phyloP scores from a whole-genome alignment of 169 alveolate genomes.

The Plasmodium sp. region DNA sequence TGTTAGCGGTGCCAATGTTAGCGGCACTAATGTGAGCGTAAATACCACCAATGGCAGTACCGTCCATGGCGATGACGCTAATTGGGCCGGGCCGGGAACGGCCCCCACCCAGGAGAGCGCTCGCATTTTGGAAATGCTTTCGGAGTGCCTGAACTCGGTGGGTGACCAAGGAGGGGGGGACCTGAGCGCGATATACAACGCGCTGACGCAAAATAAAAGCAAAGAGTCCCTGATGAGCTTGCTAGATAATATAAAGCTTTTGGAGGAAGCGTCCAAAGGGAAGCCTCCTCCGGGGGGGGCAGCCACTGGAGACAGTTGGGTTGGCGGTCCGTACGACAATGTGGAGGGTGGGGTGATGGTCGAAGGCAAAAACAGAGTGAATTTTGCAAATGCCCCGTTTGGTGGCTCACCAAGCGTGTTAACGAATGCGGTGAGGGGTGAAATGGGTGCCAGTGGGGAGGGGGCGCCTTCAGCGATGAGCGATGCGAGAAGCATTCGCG shows the following conservation, averaged over 20 bases:
- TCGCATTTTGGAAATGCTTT: background rate
- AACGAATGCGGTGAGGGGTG: background rate
- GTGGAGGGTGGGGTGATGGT: background rate
- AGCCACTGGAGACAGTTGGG: background rate
- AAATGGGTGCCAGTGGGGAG: background rate
- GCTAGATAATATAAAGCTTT: background rate
- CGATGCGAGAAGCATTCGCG: background rate
- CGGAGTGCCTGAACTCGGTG: background rate
- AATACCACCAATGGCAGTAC: background rate
- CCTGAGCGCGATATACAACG: background rate
- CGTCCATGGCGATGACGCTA: too few relatives aligned
- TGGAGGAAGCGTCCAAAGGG: constrained; percentile 4
- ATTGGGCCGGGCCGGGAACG: background rate
- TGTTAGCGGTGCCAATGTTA: background rate
- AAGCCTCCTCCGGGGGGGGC: background rate
- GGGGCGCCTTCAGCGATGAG: background rate
- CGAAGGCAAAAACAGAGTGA: background rate
- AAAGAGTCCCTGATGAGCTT: background rate
- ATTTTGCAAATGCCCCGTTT: background rate
- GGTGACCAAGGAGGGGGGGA: background rate
- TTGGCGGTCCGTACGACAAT: background rate
- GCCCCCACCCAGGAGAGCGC: background rate
- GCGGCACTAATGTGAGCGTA: background rate
- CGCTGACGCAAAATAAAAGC: background rate
- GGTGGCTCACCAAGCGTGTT: background rate